These are phyloP conservation scores for Dendrobium huoshanense DNA, from an alignment of 106 monocot genomes.

Conservation along the genomic window DNA sequence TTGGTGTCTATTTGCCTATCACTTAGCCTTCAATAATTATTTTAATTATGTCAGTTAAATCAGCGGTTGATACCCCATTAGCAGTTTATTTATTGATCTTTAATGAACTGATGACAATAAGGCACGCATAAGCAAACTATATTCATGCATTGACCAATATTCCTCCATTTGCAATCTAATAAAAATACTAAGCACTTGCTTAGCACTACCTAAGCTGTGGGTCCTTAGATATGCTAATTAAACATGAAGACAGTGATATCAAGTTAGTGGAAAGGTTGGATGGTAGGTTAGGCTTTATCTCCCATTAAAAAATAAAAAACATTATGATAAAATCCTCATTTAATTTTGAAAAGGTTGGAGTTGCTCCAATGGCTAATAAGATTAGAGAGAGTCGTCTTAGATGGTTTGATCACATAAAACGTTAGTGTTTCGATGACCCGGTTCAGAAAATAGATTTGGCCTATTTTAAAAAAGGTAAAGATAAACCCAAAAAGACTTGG, in stretches of 20 bases:
- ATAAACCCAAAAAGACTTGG: too few relatives aligned
- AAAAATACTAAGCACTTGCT: background rate
- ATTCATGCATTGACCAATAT: constrained; percentile 1
- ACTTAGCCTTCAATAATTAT: background rate
- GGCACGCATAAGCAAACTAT: background rate
- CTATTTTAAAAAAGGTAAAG: too few relatives aligned
- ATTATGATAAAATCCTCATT: too few relatives aligned
- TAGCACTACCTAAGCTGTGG: background rate
- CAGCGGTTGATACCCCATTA: background rate
- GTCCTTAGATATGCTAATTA: background rate
- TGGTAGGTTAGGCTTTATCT: background rate
- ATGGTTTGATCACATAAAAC: too few relatives aligned
- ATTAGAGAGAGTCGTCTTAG: too few relatives aligned
- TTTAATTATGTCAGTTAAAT: background rate
- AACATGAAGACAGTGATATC: background rate
- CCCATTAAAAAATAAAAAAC: too few relatives aligned
- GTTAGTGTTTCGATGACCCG: too few relatives aligned
- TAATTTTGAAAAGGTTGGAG: too few relatives aligned
- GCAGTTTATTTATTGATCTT: background rate
- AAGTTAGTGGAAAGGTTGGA: background rate
- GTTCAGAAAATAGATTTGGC: too few relatives aligned
- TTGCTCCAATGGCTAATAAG: too few relatives aligned
- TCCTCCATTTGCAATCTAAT: background rate
- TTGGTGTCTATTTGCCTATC: too few relatives aligned
- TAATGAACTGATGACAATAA: background rate